Percentiles rank a stretch among this genome's conserved stretches.
Conservation (phyloP, 2,329 filamentous ascomycete species). For the Teratosphaeria gauchensis region DNA sequence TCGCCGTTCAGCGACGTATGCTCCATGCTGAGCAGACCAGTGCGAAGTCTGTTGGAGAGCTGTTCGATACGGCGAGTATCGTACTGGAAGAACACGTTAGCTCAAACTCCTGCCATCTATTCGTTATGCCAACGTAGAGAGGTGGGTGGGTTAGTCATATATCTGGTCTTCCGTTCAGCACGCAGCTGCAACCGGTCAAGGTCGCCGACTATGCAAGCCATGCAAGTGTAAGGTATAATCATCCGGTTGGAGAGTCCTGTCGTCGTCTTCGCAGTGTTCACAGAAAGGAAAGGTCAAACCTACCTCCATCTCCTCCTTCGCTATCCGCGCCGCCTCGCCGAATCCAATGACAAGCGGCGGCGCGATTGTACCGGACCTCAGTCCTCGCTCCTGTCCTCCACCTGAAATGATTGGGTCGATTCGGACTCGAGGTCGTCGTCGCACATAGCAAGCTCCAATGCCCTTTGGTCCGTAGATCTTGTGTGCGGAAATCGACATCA, state of each 20-base stretch:
- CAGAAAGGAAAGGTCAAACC: conserved; percentile 28
- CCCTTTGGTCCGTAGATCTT: conserved; percentile 99
- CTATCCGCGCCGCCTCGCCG: conserved; percentile 89
- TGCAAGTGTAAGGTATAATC: conserved; percentile 84
- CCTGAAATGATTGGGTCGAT: conserved; percentile 93
- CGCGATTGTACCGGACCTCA: conserved; percentile 88
- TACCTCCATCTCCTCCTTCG: conserved; percentile 83
- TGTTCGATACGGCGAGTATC: conserved; percentile 74
- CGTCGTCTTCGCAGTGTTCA: background rate
- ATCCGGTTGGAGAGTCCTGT: conserved; percentile 30
- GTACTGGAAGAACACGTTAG: conserved; percentile 52
- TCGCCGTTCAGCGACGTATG: conserved; percentile 90
- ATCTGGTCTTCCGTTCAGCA: conserved; percentile 46
- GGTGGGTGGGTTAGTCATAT: background rate
- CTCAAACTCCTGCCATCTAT: background rate
- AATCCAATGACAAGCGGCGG: conserved; percentile 85
- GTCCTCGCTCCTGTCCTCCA: conserved; percentile 88
- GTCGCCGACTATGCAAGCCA: conserved; percentile 69
- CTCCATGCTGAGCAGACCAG: conserved; percentile 77
- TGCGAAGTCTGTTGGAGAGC: conserved; percentile 73
- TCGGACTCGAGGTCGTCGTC: conserved; percentile 83
- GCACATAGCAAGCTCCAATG: conserved; percentile 90
- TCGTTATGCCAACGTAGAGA: background rate
- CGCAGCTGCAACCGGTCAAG: conserved; percentile 41
- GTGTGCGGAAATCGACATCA: conserved; percentile 98